A percentile compares a stretch with the other conserved stretches of the same genome.
These are phyloP conservation scores for Salix suchowensis DNA, from an alignment of 345 rosid genomes.

Conservation along the genomic window DNA sequence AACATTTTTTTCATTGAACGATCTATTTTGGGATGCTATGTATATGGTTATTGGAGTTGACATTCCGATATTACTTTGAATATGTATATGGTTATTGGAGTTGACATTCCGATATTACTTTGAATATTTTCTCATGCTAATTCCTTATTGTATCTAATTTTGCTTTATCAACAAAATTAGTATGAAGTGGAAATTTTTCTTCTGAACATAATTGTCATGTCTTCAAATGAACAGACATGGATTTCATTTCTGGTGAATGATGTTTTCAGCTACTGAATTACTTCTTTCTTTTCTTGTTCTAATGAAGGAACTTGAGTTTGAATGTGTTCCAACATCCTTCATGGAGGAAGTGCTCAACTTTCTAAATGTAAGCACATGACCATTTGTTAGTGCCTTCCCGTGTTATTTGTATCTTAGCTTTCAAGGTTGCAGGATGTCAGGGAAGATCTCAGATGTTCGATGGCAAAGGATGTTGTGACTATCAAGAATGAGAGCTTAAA, in stretches of 20 bases:
- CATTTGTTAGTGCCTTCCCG: neutral
- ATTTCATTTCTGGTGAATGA: neutral
- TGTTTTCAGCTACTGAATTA: slow-evolving; percentile 9
- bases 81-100: neutral
- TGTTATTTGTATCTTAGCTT: slow-evolving; percentile 28
- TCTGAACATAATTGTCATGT: too few relatives aligned
- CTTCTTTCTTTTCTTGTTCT: slow-evolving; percentile 10
- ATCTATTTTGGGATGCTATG: too few relatives aligned
- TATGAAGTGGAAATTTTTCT: too few relatives aligned
- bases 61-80: neutral
- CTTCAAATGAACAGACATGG: neutral
- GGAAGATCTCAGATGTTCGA: slow-evolving; percentile 83
- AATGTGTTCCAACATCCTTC: slow-evolving; percentile 87
- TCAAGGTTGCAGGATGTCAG: slow-evolving; percentile 63
- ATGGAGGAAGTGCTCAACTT: slow-evolving; percentile 86
- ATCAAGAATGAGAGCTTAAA: slow-evolving; percentile 76
- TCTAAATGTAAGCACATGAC: slow-evolving; percentile 56
- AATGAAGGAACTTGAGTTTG: slow-evolving; percentile 76
- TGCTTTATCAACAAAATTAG: too few relatives aligned
- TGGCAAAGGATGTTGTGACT: slow-evolving; percentile 77
- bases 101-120: neutral
- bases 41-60: neutral
- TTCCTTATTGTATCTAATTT: neutral
- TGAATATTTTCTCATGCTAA: neutral
- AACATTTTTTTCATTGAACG: neutral